Evolutionary conservation across 163 green algal species (phyloP).

Genomic region (Chloroidium sp.): DNA sequence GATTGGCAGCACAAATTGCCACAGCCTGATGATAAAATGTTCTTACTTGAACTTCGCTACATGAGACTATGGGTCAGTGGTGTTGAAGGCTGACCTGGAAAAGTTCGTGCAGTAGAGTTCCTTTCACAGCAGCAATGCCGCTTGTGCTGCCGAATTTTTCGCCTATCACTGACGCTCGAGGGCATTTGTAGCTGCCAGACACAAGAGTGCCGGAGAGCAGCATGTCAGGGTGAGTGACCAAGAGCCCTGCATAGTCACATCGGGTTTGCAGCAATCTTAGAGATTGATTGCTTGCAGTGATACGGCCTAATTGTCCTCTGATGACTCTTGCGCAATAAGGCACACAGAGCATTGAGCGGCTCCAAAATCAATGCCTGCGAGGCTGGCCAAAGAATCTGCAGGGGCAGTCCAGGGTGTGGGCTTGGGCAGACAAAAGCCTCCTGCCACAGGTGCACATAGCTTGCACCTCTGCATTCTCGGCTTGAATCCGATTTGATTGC

Average conservation of each 20-base stretch:
- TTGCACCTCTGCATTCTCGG: too few species aligned
- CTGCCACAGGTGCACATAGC: too few species aligned
- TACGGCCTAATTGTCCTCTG: not conserved
- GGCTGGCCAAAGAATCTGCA: too few species aligned
- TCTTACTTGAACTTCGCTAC: not conserved
- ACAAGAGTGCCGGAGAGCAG: slow-evolving; percentile 68
- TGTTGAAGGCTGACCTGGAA: slow-evolving; percentile 36
- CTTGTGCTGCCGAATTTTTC: slow-evolving; percentile 49
- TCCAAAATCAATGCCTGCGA: too few species aligned
- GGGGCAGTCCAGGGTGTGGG: too few species aligned
- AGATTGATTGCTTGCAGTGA: not conserved
- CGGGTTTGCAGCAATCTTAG: not conserved
- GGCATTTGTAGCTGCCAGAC: slow-evolving; percentile 46
- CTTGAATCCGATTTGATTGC: too few species aligned
- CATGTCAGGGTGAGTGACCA: slow-evolving; percentile 71
- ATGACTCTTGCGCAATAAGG: not conserved
- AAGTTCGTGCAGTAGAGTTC: slow-evolving; percentile 66
- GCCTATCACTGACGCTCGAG: slow-evolving; percentile 55
- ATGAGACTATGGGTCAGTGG: not conserved
- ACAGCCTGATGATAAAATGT: too few species aligned
- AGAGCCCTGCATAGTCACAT: slow-evolving; percentile 23
- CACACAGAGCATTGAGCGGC: slow-evolving; percentile 10
- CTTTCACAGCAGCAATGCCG: slow-evolving; percentile 41
- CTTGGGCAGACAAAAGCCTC: too few species aligned
- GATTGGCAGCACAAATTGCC: not conserved